These are phyloP conservation scores for Blyttiomyces sp. DNA, from an alignment of 371 early-diverging fungal genomes.

Conservation along the genomic window DNA sequence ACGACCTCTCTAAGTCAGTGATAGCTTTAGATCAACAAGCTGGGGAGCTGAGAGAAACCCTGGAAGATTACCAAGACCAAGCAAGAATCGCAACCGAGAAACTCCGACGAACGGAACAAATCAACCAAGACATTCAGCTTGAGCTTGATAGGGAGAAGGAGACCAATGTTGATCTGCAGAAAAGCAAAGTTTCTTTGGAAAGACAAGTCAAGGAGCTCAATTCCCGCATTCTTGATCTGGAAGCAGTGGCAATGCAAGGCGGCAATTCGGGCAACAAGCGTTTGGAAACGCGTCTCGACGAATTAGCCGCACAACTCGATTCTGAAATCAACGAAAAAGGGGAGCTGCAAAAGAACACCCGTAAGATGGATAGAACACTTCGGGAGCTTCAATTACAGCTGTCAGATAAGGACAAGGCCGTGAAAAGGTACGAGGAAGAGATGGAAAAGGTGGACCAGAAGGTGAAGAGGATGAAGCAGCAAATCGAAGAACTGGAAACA, in stretches of 20 bases:
- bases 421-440: constrained; percentile 66
- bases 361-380: constrained; percentile 71
- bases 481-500: constrained; percentile 68
- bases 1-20: constrained; percentile 59
- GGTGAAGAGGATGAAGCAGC: constrained; percentile 59
- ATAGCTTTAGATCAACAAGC: constrained; percentile 55
- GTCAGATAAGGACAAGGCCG: constrained; percentile 68
- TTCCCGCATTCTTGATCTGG: constrained; percentile 68
- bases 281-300: constrained; percentile 63
- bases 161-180: constrained; percentile 54
- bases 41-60: constrained; percentile 54
- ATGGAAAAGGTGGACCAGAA: constrained; percentile 65
- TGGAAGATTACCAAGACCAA: constrained; percentile 69
- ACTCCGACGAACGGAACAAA: constrained; percentile 60
- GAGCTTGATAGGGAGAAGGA: constrained; percentile 69
- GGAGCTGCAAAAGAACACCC: constrained; percentile 52
- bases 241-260: constrained; percentile 54
- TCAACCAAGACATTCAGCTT: constrained; percentile 45
- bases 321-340: constrained; percentile 58
- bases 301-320: constrained; percentile 62
- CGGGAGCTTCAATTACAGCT: constrained; percentile 83
- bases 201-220: constrained; percentile 74
- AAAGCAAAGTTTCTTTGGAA: constrained; percentile 67
- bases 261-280: constrained; percentile 49
- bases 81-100: constrained; percentile 54